Base-by-base conservation (phyloP, 2,329 filamentous ascomycete genomes). In the Trichoderma atroviride region DNA sequence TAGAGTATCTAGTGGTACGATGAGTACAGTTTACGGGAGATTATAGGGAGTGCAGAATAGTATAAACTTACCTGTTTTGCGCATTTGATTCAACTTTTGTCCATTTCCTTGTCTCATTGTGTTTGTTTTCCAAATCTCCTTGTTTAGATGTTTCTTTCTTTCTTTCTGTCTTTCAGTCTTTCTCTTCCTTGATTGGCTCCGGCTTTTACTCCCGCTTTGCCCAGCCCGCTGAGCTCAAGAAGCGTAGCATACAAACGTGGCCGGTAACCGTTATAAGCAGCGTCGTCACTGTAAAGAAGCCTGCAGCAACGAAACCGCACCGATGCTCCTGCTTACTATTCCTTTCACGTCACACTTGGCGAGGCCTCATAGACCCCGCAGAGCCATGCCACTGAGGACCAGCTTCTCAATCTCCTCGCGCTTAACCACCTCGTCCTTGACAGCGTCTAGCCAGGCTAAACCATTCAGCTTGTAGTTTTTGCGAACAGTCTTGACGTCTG, bases 391-490 rank as follows among this genome's bases (percentile, higher is more conserved):
- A 1, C 92, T 90, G 66, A 97, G 75, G 5, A 95, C 83, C 53
- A 92, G 83, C 65, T 87, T 84, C 76, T 96, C 92, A 55, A 92
- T 82, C 74, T 91, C 87, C 69, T 78, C 82, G 68, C 78, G 81
- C 75, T 82, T 84, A 71, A 80, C 75, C 24, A 74, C 72, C 29
- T 83, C 79, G 66, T 85, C 81, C 71, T 80, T 80, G 10, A 84
- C 78, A 22, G 79, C 78, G 56, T 85, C 82, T 2, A 88, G 75
- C 73, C 83, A 85, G 58, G 82, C 80, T n/a, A 88, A 77, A 9
- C 85, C 83, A 71, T 91, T 91, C 35, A 97, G 81, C 78, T 97
- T 97, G 81, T 97, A 97, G 72, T 92, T 89, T 81, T 97, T 97
- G 76, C 88, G 88, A 37, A 97, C 87, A 76, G 89, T 91, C 27